Evolutionary conservation across 495 filamentous ascomycete genomes (phyloP), one percentile per base, ranked within the genome.

Genomic region (Trichoderma reesei): DNA sequence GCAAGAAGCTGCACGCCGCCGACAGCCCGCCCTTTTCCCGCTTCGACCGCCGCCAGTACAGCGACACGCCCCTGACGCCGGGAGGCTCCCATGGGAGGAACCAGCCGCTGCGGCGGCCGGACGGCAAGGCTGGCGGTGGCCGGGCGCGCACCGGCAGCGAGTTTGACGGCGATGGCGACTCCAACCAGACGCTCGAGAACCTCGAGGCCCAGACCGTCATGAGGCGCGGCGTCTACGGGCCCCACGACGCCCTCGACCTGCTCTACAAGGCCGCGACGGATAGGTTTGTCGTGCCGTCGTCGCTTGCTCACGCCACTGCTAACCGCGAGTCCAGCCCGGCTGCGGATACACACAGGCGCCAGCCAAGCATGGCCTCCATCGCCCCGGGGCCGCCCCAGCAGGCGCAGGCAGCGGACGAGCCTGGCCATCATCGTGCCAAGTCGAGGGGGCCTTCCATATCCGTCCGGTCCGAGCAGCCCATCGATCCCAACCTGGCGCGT

Each of bases 211-310:
- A 83, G 66, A 80, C 80, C 37, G 81, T 89, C 65, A 86, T 88
- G 80, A 76, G 78, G 34, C 74, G 75, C 37, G 84, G 86, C 72
- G 78, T 89, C 9, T 87, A 83, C 69, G 83, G 85, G n/a, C 85
- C 85, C 1, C 86, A 88, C 70, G 86, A 89, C 76, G 86, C 86
- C 39, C 78, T 90, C 60, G 85, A 88, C 70, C 72, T 89, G 41
- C 81, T 90, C 2, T 86, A 85, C 73, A 86, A 88, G 72, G 86
- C 86, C 59, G 85, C 87, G 26, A 84, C 82, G 60, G 61, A 63
- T 44, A 63, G 61, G 61, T 63, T 63, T 39, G 61, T 63, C 41
- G n/a, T 42, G 41, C 76, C 78, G 81, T 68, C 64, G 72, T 75
- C 59, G 60, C 67, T 67, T 65, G 38, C 38, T 20, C 33, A 33